phyloP scores from a whole-genome alignment of 192 early-diverging fungal species.

The Glomus cerebriforme region DNA sequence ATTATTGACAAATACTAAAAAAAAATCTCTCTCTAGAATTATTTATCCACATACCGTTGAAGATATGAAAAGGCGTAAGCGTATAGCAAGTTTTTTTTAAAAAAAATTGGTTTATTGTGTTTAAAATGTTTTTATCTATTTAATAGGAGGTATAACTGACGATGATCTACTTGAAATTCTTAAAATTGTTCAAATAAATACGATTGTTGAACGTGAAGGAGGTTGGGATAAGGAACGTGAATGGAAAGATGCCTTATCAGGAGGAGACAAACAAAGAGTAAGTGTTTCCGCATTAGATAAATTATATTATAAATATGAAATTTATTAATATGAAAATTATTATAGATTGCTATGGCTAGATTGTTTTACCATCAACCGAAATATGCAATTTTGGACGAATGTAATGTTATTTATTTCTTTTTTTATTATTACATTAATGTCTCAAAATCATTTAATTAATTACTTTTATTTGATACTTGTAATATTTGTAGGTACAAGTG shows the following conservation, averaged over 20 bases:
- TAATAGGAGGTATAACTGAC: slow-evolving; percentile 67
- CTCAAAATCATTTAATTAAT: slow-evolving; percentile 5
- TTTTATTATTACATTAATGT: too few species aligned
- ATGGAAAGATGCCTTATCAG: slow-evolving; percentile 93
- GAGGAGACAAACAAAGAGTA: slow-evolving; percentile 92
- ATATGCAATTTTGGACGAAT: slow-evolving; percentile 97
- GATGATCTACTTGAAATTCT: slow-evolving; percentile 78
- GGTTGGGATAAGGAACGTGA: slow-evolving; percentile 86
- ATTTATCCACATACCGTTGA: slow-evolving; percentile 91
- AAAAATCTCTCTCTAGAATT: slow-evolving; percentile 61
- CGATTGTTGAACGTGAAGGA: slow-evolving; percentile 87
- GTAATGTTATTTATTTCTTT: slow-evolving; percentile 55
- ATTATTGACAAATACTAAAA: neutral
- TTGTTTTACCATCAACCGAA: slow-evolving; percentile 95
- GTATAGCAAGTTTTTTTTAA: neutral
- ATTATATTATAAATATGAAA: neutral
- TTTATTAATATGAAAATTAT: neutral
- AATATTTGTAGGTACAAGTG: slow-evolving; percentile 57
- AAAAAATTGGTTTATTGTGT: neutral
- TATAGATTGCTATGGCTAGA: slow-evolving; percentile 88
- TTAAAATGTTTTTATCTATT: neutral
- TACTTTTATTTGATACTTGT: slow-evolving; percentile 43
- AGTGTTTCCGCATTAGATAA: slow-evolving; percentile 15
- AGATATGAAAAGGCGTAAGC: slow-evolving; percentile 68
- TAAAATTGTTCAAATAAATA: slow-evolving; percentile 77